These are phyloP conservation scores for Penicillium rolfsii DNA, from an alignment of 2,329 filamentous ascomycete genomes.

Conservation along the genomic window DNA sequence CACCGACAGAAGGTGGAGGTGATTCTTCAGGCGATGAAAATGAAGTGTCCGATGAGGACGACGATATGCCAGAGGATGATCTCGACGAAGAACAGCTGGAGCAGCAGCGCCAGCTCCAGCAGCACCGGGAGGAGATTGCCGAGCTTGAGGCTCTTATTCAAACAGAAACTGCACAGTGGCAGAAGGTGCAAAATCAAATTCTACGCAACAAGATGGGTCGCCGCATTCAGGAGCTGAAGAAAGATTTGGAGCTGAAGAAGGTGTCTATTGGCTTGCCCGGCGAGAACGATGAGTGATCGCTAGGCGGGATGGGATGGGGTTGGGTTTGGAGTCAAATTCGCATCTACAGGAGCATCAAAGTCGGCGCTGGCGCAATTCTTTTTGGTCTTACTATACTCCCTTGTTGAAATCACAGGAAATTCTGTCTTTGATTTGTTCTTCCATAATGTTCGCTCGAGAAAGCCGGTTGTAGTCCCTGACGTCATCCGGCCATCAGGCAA, in stretches of 20 bases:
- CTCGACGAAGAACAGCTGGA: constrained; percentile 50
- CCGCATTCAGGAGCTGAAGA: constrained; percentile 49
- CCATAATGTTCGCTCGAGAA: not conserved
- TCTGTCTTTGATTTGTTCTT: not conserved
- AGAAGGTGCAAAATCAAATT: constrained; percentile 46
- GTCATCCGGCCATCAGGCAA: constrained; percentile 27
- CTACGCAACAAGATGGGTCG: constrained; percentile 49
- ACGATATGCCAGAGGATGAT: constrained; percentile 41
- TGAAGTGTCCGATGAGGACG: constrained; percentile 42
- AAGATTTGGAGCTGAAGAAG: constrained; percentile 50
- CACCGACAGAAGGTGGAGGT: constrained; percentile 32
- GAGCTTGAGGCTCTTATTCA: constrained; percentile 48
- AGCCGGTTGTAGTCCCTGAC: constrained; percentile 23
- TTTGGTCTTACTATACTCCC: not conserved
- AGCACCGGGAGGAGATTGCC: constrained; percentile 50
- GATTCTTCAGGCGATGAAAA: constrained; percentile 50
- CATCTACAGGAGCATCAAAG: not conserved
- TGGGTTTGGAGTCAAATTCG: constrained; percentile 1
- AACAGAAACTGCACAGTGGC: constrained; percentile 45
- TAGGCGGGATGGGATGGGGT: not conserved
- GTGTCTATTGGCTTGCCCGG: constrained; percentile 45
- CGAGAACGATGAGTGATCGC: constrained; percentile 35
- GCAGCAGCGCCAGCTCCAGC: constrained; percentile 46
- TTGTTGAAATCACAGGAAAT: not conserved
- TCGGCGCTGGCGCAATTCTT: constrained; percentile 1